Conservation (phyloP, 148 eudicot genomes). For the Spergularia marina region DNA sequence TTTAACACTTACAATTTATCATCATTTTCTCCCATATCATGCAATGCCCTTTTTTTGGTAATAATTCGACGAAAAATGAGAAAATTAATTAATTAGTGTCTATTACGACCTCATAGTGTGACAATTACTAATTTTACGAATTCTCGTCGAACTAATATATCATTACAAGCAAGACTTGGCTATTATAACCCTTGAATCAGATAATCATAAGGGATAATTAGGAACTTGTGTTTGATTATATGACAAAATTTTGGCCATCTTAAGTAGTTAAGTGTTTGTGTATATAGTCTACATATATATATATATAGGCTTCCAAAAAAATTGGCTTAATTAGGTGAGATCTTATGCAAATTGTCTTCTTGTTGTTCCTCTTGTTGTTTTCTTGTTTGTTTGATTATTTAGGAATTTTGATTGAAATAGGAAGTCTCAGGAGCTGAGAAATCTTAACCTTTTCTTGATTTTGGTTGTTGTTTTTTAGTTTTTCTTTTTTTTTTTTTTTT, state of each 20-base stretch:
- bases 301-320: not conserved
- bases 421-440: constrained; percentile 3
- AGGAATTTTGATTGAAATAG: constrained; percentile 13
- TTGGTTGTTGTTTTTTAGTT: not conserved
- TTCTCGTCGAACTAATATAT: too few relatives aligned
- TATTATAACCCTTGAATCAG: too few relatives aligned
- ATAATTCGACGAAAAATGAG: too few relatives aligned
- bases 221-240: too few relatives aligned
- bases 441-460: constrained; percentile 17
- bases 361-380: constrained; percentile 17
- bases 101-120: too few relatives aligned
- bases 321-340: constrained; percentile 8
- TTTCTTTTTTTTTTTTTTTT: constrained; percentile 1
- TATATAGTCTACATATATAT: constrained; percentile 1
- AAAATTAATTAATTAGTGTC: too few relatives aligned
- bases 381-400: constrained; percentile 13
- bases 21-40: too few relatives aligned
- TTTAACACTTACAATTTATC: too few relatives aligned
- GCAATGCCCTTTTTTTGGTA: too few relatives aligned
- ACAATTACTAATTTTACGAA: too few relatives aligned
- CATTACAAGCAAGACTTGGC: too few relatives aligned
- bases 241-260: not conserved
- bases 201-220: too few relatives aligned
- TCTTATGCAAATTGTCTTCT: constrained; percentile 7
- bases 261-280: not conserved